Evolutionary conservation across 495 filamentous ascomycete genomes (phyloP).

Genomic region (Bacidia rubella): DNA sequence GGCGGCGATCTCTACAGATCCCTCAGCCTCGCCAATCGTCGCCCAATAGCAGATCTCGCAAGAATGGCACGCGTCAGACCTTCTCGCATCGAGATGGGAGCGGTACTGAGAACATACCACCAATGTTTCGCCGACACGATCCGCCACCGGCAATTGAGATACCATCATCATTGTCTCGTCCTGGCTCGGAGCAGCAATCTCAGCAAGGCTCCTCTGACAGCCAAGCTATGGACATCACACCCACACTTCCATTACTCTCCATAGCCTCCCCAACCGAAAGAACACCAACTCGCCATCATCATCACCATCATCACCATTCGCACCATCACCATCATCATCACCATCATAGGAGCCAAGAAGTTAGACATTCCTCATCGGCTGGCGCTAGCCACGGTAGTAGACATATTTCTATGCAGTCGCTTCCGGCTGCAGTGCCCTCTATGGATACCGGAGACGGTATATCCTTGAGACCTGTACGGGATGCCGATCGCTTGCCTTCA

Average conservation of each 20-base stretch:
- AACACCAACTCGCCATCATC: slow-evolving; percentile 44
- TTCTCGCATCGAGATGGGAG: slow-evolving; percentile 27
- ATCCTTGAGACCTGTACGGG: slow-evolving; percentile 65
- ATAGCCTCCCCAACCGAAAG: slow-evolving; percentile 65
- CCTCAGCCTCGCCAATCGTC: slow-evolving; percentile 26
- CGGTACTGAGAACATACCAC: slow-evolving; percentile 30
- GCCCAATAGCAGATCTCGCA: slow-evolving; percentile 25
- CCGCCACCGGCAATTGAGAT: slow-evolving; percentile 67
- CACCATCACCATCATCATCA: slow-evolving; percentile 48
- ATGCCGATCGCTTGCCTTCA: slow-evolving; percentile 72
- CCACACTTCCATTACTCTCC: slow-evolving; percentile 49
- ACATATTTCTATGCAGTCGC: slow-evolving; percentile 48
- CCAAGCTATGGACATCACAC: slow-evolving; percentile 46
- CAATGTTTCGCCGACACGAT: slow-evolving; percentile 43
- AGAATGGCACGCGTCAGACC: slow-evolving; percentile 17
- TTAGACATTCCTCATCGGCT: slow-evolving; percentile 29
- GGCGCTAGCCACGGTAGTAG: slow-evolving; percentile 22
- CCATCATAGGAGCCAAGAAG: slow-evolving; percentile 47
- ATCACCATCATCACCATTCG: slow-evolving; percentile 29
- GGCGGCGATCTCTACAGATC: slow-evolving; percentile 23
- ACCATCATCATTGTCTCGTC: slow-evolving; percentile 41
- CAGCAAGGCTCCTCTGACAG: slow-evolving; percentile 31
- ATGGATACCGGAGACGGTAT: slow-evolving; percentile 68
- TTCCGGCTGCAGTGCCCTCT: slow-evolving; percentile 53
- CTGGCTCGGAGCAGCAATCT: slow-evolving; percentile 21